These are phyloP conservation scores for Arthrobotrys entomopaga DNA, from an alignment of 2,329 filamentous ascomycete species.

Conservation along the genomic window DNA sequence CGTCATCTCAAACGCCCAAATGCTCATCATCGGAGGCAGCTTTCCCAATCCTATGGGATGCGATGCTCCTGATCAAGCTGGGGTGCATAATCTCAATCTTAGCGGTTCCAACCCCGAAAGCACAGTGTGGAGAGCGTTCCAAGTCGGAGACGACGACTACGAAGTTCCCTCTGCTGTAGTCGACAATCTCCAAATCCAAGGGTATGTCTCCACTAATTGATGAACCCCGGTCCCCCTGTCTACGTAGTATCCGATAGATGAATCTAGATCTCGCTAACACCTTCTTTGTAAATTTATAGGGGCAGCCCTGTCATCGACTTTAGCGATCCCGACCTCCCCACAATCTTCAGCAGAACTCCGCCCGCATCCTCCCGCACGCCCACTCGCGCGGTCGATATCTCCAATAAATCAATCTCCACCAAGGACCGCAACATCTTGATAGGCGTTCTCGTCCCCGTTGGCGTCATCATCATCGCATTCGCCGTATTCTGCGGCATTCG, in stretches of 20 bases:
- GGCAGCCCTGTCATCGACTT: background rate
- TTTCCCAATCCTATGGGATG: slow-evolving; percentile 67
- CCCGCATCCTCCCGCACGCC: slow-evolving; percentile 10
- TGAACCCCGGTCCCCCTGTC: too few species aligned
- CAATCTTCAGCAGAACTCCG: slow-evolving; percentile 9
- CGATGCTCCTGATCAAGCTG: slow-evolving; percentile 68
- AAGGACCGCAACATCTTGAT: slow-evolving; percentile 5
- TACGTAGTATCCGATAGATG: too few species aligned
- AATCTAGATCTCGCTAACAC: background rate
- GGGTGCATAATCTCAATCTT: slow-evolving; percentile 69
- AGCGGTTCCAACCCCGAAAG: slow-evolving; percentile 59
- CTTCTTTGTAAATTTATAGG: background rate
- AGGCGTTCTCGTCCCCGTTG: slow-evolving; percentile 20
- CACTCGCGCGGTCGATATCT: background rate
- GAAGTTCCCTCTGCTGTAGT: background rate
- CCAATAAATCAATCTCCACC: slow-evolving; percentile 3
- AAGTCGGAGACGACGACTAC: background rate
- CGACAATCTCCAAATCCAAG: background rate
- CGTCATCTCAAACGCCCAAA: slow-evolving; percentile 69
- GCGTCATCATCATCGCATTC: slow-evolving; percentile 1
- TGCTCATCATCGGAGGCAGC: slow-evolving; percentile 72
- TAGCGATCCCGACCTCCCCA: slow-evolving; percentile 15
- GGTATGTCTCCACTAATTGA: background rate
- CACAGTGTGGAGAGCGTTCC: slow-evolving; percentile 9
- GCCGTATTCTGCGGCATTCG: background rate